phyloP scores from a whole-genome alignment of 352 stramenopile genomes.

The Phytopythium cucurbitacearum region DNA sequence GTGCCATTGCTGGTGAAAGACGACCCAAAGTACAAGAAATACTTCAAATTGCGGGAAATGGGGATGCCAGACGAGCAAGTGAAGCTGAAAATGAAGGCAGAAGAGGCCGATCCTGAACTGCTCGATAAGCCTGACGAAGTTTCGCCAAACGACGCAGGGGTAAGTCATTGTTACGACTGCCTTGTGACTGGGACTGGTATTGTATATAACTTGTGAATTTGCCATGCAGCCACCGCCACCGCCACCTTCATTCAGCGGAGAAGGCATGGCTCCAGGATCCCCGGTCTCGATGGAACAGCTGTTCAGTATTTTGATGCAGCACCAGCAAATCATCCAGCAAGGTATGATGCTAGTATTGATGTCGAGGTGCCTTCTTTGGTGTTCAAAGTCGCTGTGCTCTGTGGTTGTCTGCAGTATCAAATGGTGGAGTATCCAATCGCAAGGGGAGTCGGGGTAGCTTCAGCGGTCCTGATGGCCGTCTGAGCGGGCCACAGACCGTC shows the following conservation, averaged over 20 bases:
- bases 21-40: constrained; percentile 70
- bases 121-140: constrained; percentile 70
- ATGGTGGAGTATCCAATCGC: constrained; percentile 13
- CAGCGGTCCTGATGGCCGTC: constrained; percentile 3
- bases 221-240: constrained; percentile 29
- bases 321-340: constrained; percentile 87
- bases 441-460: constrained; percentile 16
- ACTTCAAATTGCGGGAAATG: constrained; percentile 81
- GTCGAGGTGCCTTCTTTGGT: not conserved
- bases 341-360: constrained; percentile 20
- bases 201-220: not conserved
- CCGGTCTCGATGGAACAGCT: constrained; percentile 84
- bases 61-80: constrained; percentile 81
- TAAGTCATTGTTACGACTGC: constrained; percentile 20
- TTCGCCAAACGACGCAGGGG: constrained; percentile 75
- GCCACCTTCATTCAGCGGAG: constrained; percentile 8
- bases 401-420: constrained; percentile 33
- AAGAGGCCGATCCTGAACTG: constrained; percentile 53
- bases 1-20: constrained; percentile 71
- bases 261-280: constrained; percentile 17
- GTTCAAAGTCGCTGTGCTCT: constrained; percentile 4
- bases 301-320: constrained; percentile 85
- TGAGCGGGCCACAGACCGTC: constrained; percentile 33
- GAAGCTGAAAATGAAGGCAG: constrained; percentile 78
- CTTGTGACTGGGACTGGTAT: not conserved